Evolutionary conservation across 345 rosid species (phyloP).

Genomic region (Acer campestre): DNA sequence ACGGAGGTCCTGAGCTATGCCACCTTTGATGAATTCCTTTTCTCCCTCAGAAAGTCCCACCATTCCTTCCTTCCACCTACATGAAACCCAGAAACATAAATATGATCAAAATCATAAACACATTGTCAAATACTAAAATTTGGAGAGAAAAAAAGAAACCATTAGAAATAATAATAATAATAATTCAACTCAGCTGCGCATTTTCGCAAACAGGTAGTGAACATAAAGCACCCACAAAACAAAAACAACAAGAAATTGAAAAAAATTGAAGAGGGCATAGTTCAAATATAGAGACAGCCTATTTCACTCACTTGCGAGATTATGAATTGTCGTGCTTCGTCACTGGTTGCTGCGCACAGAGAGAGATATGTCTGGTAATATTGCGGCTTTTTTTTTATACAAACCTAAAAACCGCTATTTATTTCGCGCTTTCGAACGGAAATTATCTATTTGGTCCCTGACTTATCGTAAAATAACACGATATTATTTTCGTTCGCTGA

Average conservation of each 20-base stretch:
- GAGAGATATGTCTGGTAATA: background rate
- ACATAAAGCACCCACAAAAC: background rate
- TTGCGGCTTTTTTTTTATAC: background rate
- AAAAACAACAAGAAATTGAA: background rate
- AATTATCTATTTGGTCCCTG: background rate
- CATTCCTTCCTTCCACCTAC: conserved; percentile 46
- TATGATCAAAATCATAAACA: background rate
- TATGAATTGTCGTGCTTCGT: background rate
- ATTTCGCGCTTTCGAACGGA: background rate
- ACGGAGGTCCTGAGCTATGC: conserved; percentile 82
- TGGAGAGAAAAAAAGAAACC: background rate
- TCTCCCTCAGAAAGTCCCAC: conserved; percentile 81
- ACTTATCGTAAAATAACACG: background rate
- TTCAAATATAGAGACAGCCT: background rate
- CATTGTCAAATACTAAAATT: background rate
- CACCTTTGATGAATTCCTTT: conserved; percentile 70
- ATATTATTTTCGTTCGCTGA: background rate
- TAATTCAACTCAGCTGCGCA: background rate
- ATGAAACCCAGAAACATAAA: background rate
- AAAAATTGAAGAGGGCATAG: background rate
- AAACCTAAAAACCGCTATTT: too few relatives aligned
- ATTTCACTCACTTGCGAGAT: background rate
- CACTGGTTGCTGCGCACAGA: background rate
- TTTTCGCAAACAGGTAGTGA: conserved; percentile 14
- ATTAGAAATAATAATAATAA: background rate